Conservation (phyloP, 2,329 filamentous ascomycete species). For the Verticillium klebahnii region DNA sequence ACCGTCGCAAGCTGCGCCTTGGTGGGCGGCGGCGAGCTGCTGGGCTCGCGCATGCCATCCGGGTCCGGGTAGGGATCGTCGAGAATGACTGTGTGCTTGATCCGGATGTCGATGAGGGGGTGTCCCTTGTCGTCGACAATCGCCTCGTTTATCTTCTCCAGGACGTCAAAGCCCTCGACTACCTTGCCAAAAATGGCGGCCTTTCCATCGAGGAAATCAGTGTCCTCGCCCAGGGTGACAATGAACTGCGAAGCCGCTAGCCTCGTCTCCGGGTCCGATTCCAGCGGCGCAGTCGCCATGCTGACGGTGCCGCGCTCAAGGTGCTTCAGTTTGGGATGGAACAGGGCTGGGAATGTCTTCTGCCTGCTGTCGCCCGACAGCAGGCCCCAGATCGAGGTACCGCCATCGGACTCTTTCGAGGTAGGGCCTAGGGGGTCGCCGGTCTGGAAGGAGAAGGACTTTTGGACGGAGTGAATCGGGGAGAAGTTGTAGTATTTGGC, state of each 20-base stretch:
- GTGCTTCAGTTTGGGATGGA: conserved; percentile 86
- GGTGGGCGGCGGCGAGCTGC: conserved; percentile 73
- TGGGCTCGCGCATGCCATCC: conserved; percentile 67
- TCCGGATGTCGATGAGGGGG: conserved; percentile 89
- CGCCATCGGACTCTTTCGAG: conserved; percentile 82
- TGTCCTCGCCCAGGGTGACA: conserved; percentile 81
- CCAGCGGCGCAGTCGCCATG: conserved; percentile 85
- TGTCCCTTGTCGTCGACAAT: conserved; percentile 83
- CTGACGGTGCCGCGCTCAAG: conserved; percentile 86
- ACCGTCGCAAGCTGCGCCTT: conserved; percentile 86
- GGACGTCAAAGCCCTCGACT: conserved; percentile 88
- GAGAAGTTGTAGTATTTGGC: conserved; percentile 99
- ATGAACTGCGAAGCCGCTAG: conserved; percentile 91
- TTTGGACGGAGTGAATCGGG: conserved; percentile 86
- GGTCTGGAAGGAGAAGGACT: conserved; percentile 93
- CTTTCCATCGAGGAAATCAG: conserved; percentile 87
- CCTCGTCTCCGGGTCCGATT: conserved; percentile 73
- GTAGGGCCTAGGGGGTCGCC: conserved; percentile 89
- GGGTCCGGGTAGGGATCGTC: conserved; percentile 92
- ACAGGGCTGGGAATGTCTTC: conserved; percentile 76
- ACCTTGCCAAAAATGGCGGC: conserved; percentile 94
- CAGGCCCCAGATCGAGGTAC: conserved; percentile 87
- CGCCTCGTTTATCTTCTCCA: conserved; percentile 89
- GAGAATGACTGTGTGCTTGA: conserved; percentile 86
- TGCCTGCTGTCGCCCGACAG: conserved; percentile 62